A percentile compares a stretch with the other conserved stretches of the same genome.
These are phyloP conservation scores for Gryganskiella cystojenkinii DNA, from an alignment of 192 early-diverging fungal species.

Conservation along the genomic window DNA sequence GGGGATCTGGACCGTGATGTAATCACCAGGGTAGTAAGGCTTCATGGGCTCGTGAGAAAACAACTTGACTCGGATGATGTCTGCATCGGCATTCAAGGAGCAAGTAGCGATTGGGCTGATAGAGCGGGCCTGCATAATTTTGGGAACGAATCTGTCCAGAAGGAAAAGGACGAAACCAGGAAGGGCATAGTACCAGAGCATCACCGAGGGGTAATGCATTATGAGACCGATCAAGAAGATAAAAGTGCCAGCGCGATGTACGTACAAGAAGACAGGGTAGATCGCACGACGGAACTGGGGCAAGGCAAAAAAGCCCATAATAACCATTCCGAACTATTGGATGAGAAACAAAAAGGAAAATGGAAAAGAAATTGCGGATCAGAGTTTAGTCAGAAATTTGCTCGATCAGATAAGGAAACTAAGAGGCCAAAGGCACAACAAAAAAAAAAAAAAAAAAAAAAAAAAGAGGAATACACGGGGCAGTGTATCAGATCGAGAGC, in stretches of 20 bases:
- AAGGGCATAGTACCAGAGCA: slow-evolving; percentile 51
- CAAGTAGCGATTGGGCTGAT: slow-evolving; percentile 29
- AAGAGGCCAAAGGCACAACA: too few species aligned
- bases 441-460: too few species aligned
- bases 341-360: slow-evolving; percentile 4
- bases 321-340: slow-evolving; percentile 24
- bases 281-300: slow-evolving; percentile 33
- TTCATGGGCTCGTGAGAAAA: slow-evolving; percentile 48
- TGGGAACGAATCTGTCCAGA: slow-evolving; percentile 44
- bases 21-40: slow-evolving; percentile 49
- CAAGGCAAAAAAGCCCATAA: slow-evolving; percentile 33
- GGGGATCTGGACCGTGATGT: slow-evolving; percentile 40
- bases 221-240: slow-evolving; percentile 46
- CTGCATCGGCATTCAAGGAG: slow-evolving; percentile 35
- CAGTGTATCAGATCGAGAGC: not conserved
- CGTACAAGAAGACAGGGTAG: slow-evolving; percentile 41
- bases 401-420: too few species aligned
- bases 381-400: too few species aligned
- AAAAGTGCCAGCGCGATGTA: slow-evolving; percentile 31
- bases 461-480: not conserved
- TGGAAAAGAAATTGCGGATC: not conserved
- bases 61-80: slow-evolving; percentile 41
- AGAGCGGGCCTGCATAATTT: slow-evolving; percentile 44
- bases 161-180: slow-evolving; percentile 48
- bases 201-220: slow-evolving; percentile 49